These are phyloP conservation scores for Aspergillus steynii DNA, from an alignment of 495 filamentous ascomycete species.

Conservation along the genomic window DNA sequence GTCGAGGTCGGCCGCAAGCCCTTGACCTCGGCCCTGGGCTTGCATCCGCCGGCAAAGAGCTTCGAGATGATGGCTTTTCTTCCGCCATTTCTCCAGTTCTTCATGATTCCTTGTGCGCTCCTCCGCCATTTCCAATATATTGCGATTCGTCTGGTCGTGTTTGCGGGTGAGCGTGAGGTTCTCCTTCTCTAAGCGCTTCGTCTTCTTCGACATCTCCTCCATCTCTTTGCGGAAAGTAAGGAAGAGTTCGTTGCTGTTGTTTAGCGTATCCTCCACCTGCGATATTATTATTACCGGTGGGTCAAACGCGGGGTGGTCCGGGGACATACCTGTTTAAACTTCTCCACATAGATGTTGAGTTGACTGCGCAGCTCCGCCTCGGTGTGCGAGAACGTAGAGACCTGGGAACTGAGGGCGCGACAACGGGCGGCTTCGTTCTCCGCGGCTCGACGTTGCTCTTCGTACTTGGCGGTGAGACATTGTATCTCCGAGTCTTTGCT, in stretches of 20 bases:
- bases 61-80: constrained; percentile 90
- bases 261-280: constrained; percentile 97
- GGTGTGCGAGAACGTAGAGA: constrained; percentile 94
- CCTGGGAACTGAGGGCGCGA: constrained; percentile 82
- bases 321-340: constrained; percentile 91
- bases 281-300: constrained; percentile 26
- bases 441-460: constrained; percentile 83
- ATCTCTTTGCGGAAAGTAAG: constrained; percentile 98
- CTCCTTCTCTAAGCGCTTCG: constrained; percentile 94
- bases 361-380: constrained; percentile 92
- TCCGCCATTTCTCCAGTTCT: constrained; percentile 76
- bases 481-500: constrained; percentile 97
- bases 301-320: constrained; percentile 10
- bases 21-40: constrained; percentile 77
- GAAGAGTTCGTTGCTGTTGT: constrained; percentile 98
- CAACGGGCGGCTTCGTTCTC: constrained; percentile 78
- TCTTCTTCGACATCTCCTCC: constrained; percentile 99
- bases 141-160: constrained; percentile 88
- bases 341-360: constrained; percentile 98
- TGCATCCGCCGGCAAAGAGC: constrained; percentile 94
- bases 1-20: constrained; percentile 56
- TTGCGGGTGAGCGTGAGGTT: constrained; percentile 89
- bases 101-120: constrained; percentile 81
- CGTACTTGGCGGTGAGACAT: constrained; percentile 79
- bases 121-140: constrained; percentile 97